Conservation (phyloP, 257 asterid species). For the Solanum peruvianum region DNA sequence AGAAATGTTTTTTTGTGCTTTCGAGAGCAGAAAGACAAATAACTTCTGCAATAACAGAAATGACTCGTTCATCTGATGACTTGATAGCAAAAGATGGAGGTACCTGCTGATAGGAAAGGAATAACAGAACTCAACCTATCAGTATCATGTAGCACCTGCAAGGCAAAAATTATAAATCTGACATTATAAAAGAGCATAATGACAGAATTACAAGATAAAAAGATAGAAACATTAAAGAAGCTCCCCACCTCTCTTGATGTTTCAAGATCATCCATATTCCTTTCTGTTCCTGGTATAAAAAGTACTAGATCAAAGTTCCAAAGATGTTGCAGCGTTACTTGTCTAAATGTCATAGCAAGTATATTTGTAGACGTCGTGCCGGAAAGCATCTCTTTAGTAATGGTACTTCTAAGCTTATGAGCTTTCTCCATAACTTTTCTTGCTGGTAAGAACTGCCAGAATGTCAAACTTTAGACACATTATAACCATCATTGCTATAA, state of each 20-base stretch:
- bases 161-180: conserved; percentile 46
- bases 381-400: conserved; percentile 36
- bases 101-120: conserved; percentile 92
- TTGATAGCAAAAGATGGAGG: conserved; percentile 49
- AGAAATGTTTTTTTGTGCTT: conserved; percentile 31
- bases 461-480: background rate
- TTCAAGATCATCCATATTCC: conserved; percentile 63
- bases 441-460: conserved; percentile 73
- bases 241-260: conserved; percentile 63
- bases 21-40: conserved; percentile 61
- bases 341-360: conserved; percentile 86
- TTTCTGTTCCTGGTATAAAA: conserved; percentile 58
- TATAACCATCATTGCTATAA: background rate
- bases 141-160: conserved; percentile 70
- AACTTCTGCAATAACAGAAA: conserved; percentile 74
- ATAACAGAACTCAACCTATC: conserved; percentile 69
- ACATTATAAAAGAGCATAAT: conserved; percentile 19
- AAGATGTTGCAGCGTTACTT: conserved; percentile 61
- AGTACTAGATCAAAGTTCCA: conserved; percentile 64
- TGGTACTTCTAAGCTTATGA: conserved; percentile 36
- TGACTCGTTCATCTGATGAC: conserved; percentile 43
- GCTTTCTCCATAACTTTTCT: conserved; percentile 75
- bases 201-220: background rate
- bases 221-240: background rate
- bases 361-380: conserved; percentile 45